A percentile compares a stretch with the other conserved stretches of the same genome.
phyloP scores from a whole-genome alignment of 345 rosid species.

The Syzygium aromaticum region DNA sequence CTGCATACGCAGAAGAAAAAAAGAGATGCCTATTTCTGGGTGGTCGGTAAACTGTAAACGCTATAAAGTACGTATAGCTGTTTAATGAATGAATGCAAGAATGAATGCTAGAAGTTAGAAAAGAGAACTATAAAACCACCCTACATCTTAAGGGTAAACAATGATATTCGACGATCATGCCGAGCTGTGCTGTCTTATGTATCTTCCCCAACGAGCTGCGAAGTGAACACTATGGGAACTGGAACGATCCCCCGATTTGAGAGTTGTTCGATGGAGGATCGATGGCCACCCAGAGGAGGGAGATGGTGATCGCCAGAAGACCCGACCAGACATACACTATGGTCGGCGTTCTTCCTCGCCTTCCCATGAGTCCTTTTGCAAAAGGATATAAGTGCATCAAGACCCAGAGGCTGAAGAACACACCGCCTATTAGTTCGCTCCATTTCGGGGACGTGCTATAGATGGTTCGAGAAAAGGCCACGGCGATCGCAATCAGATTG shows the following conservation, averaged over 20 bases:
- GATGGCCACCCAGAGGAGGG: constrained; percentile 68
- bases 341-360: constrained; percentile 62
- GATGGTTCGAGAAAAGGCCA: constrained; percentile 44
- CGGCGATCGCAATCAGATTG: constrained; percentile 63
- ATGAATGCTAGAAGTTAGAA: neutral
- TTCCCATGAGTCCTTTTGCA: constrained; percentile 77
- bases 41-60: neutral
- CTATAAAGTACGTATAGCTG: neutral
- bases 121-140: neutral
- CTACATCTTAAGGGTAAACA: neutral
- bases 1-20: neutral
- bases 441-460: constrained; percentile 41
- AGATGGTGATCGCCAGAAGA: constrained; percentile 61
- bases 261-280: constrained; percentile 40
- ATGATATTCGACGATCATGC: neutral
- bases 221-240: neutral
- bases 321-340: constrained; percentile 73
- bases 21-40: neutral
- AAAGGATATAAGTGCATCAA: constrained; percentile 77
- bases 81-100: constrained; percentile 7
- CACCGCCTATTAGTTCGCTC: constrained; percentile 66
- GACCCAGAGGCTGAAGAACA: constrained; percentile 81
- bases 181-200: neutral
- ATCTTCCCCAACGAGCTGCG: neutral
- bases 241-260: constrained; percentile 55